Percentiles rank a stretch among this genome's conserved stretches.
These are phyloP conservation scores for Raddia guianensis DNA, from an alignment of 176 grass and related monocot genomes.

Conservation along the genomic window DNA sequence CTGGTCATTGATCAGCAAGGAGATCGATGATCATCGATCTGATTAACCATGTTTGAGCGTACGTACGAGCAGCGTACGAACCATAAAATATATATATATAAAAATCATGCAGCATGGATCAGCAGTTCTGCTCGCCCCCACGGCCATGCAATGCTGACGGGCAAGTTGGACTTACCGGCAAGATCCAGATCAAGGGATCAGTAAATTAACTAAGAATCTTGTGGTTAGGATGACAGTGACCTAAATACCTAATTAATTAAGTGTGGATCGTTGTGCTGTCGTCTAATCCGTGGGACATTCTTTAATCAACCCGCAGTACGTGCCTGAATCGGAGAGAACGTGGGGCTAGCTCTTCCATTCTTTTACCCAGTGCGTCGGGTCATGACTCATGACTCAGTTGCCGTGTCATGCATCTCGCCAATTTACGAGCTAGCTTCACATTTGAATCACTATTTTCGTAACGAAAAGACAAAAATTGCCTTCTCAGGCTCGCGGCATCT, in stretches of 20 bases:
- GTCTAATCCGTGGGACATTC: not conserved
- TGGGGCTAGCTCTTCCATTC: too few relatives aligned
- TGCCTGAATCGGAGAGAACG: not conserved
- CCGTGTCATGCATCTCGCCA: too few relatives aligned
- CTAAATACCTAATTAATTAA: not conserved
- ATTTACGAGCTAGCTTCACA: too few relatives aligned
- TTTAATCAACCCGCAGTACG: not conserved
- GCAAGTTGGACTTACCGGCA: not conserved
- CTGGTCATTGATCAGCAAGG: conserved; percentile 28
- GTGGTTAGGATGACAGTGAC: not conserved
- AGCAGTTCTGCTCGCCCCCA: too few relatives aligned
- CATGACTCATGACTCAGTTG: too few relatives aligned
- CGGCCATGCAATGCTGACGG: not conserved
- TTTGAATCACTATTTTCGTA: too few relatives aligned
- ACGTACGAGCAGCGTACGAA: not conserved
- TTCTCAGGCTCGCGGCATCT: too few relatives aligned
- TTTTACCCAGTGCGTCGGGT: too few relatives aligned
- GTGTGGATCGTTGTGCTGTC: not conserved
- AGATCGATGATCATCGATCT: not conserved
- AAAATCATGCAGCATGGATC: not conserved
- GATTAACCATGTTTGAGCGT: not conserved
- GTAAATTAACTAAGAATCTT: not conserved
- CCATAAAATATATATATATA: not conserved
- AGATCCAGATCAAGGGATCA: not conserved
- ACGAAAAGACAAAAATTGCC: too few relatives aligned